These are phyloP conservation scores for Suillus placidus DNA, from an alignment of 768 basidiomycete species.

Conservation along the genomic window DNA sequence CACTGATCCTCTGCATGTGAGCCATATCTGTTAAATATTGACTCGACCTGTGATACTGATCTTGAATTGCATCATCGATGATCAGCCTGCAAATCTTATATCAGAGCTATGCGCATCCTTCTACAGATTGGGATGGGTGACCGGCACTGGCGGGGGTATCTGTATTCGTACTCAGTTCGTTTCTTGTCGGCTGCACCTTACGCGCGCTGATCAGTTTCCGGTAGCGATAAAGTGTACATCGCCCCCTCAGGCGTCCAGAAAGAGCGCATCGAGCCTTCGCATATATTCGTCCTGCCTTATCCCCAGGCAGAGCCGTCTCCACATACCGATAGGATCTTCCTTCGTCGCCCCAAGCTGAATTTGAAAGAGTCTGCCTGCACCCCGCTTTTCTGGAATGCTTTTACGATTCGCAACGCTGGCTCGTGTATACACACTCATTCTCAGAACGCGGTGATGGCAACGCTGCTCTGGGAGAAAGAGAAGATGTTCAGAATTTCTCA, in stretches of 20 bases:
- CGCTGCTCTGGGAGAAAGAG: conserved; percentile 70
- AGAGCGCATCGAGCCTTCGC: conserved; percentile 77
- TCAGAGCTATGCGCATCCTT: conserved; percentile 83
- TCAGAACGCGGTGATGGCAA: conserved; percentile 89
- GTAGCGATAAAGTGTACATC: conserved; percentile 78
- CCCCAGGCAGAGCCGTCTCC: conserved; percentile 64
- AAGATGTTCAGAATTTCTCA: conserved; percentile 77
- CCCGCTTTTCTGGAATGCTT: conserved; percentile 92
- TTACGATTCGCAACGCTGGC: conserved; percentile 74
- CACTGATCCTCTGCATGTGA: conserved; percentile 62
- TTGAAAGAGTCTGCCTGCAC: conserved; percentile 89
- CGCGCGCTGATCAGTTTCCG: not conserved
- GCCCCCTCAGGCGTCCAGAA: conserved; percentile 92
- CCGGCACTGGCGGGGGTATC: conserved; percentile 85
- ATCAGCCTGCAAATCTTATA: conserved; percentile 88
- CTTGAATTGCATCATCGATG: not conserved
- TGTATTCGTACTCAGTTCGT: conserved; percentile 70
- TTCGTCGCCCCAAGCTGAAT: conserved; percentile 68
- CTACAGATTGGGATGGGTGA: conserved; percentile 90
- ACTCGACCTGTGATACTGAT: not conserved
- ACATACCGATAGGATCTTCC: conserved; percentile 71
- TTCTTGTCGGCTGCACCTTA: not conserved
- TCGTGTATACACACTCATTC: conserved; percentile 93
- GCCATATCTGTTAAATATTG: conserved; percentile 21
- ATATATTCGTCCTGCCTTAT: conserved; percentile 88